Conservation (phyloP, 805 yeast genomes). For the Hanseniaspora clermontiae region DNA sequence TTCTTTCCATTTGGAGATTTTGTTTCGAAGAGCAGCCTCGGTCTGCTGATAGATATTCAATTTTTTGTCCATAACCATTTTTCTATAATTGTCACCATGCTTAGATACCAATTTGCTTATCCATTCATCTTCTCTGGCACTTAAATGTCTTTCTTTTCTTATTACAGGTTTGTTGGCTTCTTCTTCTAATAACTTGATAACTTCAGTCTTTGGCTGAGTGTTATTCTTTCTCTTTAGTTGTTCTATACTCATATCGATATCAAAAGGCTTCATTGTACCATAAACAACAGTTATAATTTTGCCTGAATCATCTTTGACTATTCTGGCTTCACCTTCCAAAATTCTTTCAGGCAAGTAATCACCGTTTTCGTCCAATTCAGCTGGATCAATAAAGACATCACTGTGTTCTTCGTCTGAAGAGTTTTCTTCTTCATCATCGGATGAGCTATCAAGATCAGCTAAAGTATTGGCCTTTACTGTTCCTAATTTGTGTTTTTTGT, state of each 20-base stretch:
- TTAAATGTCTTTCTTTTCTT: constrained; percentile 42
- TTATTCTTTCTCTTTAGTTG: constrained; percentile 21
- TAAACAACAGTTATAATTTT: constrained; percentile 54
- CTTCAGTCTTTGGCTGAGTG: constrained; percentile 34
- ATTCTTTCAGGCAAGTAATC: constrained; percentile 40
- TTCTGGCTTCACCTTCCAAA: constrained; percentile 67
- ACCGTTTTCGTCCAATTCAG: constrained; percentile 23
- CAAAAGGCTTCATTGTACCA: constrained; percentile 43
- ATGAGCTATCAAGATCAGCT: constrained; percentile 24
- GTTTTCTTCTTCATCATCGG: constrained; percentile 20
- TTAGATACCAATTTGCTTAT: constrained; percentile 48
- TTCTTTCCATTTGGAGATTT: constrained; percentile 60
- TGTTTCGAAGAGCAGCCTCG: constrained; percentile 67
- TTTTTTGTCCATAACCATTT: constrained; percentile 86
- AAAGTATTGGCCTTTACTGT: constrained; percentile 20
- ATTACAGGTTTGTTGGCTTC: constrained; percentile 35
- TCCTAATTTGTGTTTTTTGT: constrained; percentile 29
- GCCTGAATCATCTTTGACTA: constrained; percentile 57
- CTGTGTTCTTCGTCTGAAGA: constrained; percentile 16
- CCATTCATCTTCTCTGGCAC: constrained; percentile 71
- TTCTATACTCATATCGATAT: constrained; percentile 28
- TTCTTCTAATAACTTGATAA: constrained; percentile 58
- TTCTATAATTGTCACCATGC: constrained; percentile 76
- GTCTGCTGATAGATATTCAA: constrained; percentile 72
- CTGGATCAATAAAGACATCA: constrained; percentile 16